Percentiles rank a stretch among this genome's conserved stretches.
phyloP scores from a whole-genome alignment of 1,284 basidiomycete species.

The Cryptococcus maquisensis region DNA sequence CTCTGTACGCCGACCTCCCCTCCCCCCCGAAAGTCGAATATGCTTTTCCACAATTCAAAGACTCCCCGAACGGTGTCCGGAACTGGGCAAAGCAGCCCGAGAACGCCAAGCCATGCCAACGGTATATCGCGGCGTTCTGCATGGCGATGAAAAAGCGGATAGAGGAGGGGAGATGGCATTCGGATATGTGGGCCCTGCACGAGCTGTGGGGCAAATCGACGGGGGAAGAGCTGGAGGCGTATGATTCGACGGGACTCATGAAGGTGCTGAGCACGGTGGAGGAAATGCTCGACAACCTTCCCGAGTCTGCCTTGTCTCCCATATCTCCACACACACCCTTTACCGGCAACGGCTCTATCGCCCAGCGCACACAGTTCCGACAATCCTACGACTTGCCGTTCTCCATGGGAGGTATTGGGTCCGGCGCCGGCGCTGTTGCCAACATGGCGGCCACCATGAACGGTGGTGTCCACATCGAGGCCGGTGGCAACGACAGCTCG shows the following conservation, averaged over 20 bases:
- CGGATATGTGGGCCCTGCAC: slow-evolving; percentile 61
- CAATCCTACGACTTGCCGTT: slow-evolving; percentile 39
- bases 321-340: slow-evolving; percentile 52
- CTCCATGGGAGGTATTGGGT: slow-evolving; percentile 31
- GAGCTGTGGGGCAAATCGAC: slow-evolving; percentile 78
- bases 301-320: slow-evolving; percentile 59
- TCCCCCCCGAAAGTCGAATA: slow-evolving; percentile 35
- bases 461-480: slow-evolving; percentile 30
- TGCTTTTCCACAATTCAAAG: slow-evolving; percentile 57
- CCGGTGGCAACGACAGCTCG: slow-evolving; percentile 3
- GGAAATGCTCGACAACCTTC: slow-evolving; percentile 75
- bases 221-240: slow-evolving; percentile 53
- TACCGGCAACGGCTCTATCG: slow-evolving; percentile 45
- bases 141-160: slow-evolving; percentile 52
- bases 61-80: slow-evolving; percentile 63
- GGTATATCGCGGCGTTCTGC: slow-evolving; percentile 55
- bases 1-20: slow-evolving; percentile 55
- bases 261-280: slow-evolving; percentile 92
- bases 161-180: slow-evolving; percentile 51
- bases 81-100: slow-evolving; percentile 57
- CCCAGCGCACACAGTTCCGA: slow-evolving; percentile 29
- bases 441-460: slow-evolving; percentile 41
- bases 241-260: slow-evolving; percentile 65
- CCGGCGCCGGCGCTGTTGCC: slow-evolving; percentile 25
- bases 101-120: slow-evolving; percentile 75